Evolutionary conservation across 345 rosid genomes (phyloP).

Genomic region (Turnera subulata): DNA sequence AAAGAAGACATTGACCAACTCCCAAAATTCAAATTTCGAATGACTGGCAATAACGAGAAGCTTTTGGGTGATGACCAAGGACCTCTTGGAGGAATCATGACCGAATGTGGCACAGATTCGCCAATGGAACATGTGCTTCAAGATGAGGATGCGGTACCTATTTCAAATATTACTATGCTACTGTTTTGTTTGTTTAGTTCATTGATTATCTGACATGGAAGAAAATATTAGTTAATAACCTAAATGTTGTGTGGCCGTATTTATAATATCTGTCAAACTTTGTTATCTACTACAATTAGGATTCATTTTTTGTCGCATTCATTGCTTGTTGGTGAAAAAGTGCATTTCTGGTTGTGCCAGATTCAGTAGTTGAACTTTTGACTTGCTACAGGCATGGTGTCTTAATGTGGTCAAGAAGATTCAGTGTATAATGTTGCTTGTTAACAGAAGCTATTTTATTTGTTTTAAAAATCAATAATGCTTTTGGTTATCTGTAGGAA

Average conservation of each 20-base stretch:
- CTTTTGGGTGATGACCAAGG: conserved; percentile 37
- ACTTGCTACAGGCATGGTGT: too few relatives aligned
- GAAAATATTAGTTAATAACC: background rate
- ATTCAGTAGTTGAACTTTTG: too few relatives aligned
- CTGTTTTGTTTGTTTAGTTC: background rate
- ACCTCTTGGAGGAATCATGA: conserved; percentile 70
- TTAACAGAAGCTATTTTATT: background rate
- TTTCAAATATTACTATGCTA: background rate
- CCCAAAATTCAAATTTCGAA: conserved; percentile 68
- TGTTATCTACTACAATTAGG: too few relatives aligned
- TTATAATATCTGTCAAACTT: too few relatives aligned
- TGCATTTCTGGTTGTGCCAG: too few relatives aligned
- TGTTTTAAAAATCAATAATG: background rate
- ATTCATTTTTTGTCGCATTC: too few relatives aligned
- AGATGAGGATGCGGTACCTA: conserved; percentile 76
- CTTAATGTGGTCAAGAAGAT: too few relatives aligned
- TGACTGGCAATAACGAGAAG: conserved; percentile 41
- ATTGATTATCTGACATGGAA: too few relatives aligned
- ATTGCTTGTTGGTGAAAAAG: too few relatives aligned
- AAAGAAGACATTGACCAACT: conserved; percentile 85
- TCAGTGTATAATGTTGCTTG: background rate
- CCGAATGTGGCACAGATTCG: conserved; percentile 73
- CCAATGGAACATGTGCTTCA: conserved; percentile 57
- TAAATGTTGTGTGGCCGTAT: too few relatives aligned
- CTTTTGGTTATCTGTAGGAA: conserved; percentile 48